phyloP scores from a whole-genome alignment of 805 yeast genomes.

The Lipomyces starkeyi region DNA sequence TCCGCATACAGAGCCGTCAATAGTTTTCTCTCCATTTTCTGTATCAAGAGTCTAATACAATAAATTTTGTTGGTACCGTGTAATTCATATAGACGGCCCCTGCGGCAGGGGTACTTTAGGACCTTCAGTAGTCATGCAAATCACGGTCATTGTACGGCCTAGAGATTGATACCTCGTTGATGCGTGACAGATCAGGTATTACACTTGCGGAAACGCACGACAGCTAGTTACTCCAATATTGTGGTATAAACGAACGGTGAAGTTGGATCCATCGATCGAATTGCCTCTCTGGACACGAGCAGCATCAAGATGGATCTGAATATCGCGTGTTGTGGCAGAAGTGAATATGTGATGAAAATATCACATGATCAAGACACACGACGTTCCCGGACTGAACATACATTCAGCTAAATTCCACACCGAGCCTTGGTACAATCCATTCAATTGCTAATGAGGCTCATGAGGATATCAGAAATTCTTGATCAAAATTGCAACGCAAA shows the following conservation, averaged over 20 bases:
- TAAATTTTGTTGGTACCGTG: no score
- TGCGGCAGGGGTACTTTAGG: no score
- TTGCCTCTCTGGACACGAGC: neutral
- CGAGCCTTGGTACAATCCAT: slow-evolving; percentile 4
- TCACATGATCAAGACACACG: slow-evolving; percentile 9
- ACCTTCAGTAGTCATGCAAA: no score
- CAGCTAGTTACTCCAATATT: neutral
- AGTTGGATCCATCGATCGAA: neutral
- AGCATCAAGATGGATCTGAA: neutral
- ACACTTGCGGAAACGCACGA: no score
- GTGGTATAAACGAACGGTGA: slow-evolving; percentile 1
- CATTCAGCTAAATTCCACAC: neutral
- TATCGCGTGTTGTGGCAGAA: slow-evolving; percentile 12
- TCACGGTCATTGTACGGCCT: no score
- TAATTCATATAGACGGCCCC: no score
- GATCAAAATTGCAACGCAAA: neutral
- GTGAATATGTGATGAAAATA: slow-evolving; percentile 1
- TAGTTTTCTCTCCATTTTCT: no score
- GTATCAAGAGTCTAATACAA: no score
- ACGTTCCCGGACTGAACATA: neutral
- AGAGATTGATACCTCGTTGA: no score
- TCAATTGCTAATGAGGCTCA: slow-evolving; percentile 1
- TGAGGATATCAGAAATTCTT: slow-evolving; percentile 4
- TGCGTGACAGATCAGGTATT: no score
- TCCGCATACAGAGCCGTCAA: no score